Conservation (phyloP, 192 early-diverging fungal genomes). For the Coemansia asiatica region DNA sequence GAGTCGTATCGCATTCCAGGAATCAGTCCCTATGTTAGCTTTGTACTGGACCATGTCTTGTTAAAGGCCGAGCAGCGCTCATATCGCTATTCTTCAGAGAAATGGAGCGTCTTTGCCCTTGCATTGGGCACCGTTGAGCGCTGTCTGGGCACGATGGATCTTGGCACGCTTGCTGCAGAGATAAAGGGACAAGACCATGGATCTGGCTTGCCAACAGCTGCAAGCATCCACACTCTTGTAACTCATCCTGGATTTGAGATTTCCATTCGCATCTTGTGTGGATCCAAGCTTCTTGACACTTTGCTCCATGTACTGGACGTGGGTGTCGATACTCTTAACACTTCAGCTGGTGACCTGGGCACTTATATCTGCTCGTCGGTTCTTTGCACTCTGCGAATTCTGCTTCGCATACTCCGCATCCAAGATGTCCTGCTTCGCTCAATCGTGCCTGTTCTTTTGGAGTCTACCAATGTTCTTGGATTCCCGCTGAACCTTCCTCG, state of each 20-base stretch:
- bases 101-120: conserved; percentile 68
- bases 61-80: conserved; percentile 69
- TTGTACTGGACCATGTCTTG: conserved; percentile 84
- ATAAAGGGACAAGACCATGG: conserved; percentile 6
- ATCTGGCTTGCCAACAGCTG: conserved; percentile 9
- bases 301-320: conserved; percentile 70
- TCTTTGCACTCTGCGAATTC: conserved; percentile 58
- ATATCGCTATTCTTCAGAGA: conserved; percentile 67
- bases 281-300: conserved; percentile 65
- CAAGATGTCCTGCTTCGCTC: conserved; percentile 74
- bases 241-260: conserved; percentile 88
- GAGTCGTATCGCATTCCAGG: conserved; percentile 68
- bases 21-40: conserved; percentile 73
- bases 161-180: conserved; percentile 51
- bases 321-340: conserved; percentile 64
- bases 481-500: conserved; percentile 54
- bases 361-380: conserved; percentile 39
- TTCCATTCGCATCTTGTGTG: conserved; percentile 71
- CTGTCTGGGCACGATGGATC: conserved; percentile 74
- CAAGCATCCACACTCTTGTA: conserved; percentile 49
- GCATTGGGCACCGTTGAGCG: conserved; percentile 75
- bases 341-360: conserved; percentile 19
- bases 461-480: conserved; percentile 46
- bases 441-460: conserved; percentile 61
- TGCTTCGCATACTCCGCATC: conserved; percentile 66